Conservation (phyloP, 192 early-diverging fungal genomes). For the Coemansia guatemalensis region DNA sequence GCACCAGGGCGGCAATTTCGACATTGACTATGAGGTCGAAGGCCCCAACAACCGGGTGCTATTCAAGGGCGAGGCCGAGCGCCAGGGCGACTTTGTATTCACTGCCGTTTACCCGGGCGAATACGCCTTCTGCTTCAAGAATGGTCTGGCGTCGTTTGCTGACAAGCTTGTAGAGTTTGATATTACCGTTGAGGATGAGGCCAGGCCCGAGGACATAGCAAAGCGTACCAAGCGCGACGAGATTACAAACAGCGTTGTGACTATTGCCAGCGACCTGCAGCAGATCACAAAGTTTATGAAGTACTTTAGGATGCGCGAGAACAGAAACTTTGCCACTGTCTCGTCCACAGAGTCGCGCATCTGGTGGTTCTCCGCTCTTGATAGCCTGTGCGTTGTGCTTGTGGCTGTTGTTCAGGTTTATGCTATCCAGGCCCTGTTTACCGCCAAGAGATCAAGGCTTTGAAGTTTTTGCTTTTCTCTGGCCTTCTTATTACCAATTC, state of each 20-base stretch:
- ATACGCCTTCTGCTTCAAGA: constrained; percentile 96
- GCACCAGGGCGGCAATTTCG: constrained; percentile 95
- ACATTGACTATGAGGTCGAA: constrained; percentile 90
- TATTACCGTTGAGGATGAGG: constrained; percentile 88
- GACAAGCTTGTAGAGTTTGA: constrained; percentile 97
- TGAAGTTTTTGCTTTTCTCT: constrained; percentile 7
- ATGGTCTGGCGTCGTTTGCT: constrained; percentile 89
- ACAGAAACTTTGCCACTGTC: constrained; percentile 90
- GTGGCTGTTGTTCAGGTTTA: constrained; percentile 93
- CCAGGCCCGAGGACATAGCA: constrained; percentile 59
- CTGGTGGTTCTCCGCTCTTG: constrained; percentile 89
- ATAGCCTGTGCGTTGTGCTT: constrained; percentile 73
- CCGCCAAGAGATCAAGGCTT: constrained; percentile 57
- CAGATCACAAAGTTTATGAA: constrained; percentile 80
- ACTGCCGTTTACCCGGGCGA: constrained; percentile 84
- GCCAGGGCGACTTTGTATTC: constrained; percentile 95
- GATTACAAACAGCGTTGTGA: constrained; percentile 59
- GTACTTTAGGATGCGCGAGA: constrained; percentile 87
- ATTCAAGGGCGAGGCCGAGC: constrained; percentile 79
- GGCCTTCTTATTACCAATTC: background rate
- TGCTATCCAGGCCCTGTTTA: constrained; percentile 92
- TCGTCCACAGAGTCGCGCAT: constrained; percentile 81
- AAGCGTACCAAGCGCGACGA: constrained; percentile 60
- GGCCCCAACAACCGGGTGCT: constrained; percentile 71
- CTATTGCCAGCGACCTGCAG: constrained; percentile 62